These are phyloP conservation scores for Lactarius sanguifluus DNA, from an alignment of 768 basidiomycete species.

Conservation along the genomic window DNA sequence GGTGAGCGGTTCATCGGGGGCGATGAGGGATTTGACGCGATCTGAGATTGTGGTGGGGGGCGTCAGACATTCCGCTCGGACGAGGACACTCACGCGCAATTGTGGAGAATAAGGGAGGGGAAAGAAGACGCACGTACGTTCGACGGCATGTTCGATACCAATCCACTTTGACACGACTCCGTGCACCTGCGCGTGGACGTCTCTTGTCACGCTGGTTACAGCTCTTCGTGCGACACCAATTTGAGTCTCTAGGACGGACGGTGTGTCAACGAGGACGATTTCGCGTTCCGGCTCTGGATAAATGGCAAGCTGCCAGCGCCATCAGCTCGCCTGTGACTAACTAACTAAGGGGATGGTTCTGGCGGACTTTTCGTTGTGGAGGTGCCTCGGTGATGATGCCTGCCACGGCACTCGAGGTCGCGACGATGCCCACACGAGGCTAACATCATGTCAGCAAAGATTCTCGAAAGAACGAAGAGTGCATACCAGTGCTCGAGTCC, in stretches of 20 bases:
- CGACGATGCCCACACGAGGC: slow-evolving; percentile 16
- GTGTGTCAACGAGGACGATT: slow-evolving; percentile 69
- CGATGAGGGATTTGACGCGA: slow-evolving; percentile 79
- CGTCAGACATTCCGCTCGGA: background rate
- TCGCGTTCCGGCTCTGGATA: slow-evolving; percentile 66
- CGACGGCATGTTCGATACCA: slow-evolving; percentile 77
- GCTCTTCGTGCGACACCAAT: slow-evolving; percentile 70
- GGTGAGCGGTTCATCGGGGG: slow-evolving; percentile 77
- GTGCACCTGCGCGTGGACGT: slow-evolving; percentile 68
- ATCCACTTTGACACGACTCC: slow-evolving; percentile 80
- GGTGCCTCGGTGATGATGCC: slow-evolving; percentile 13
- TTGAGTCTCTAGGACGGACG: slow-evolving; percentile 70
- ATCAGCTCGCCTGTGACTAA: background rate
- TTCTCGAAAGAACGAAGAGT: background rate
- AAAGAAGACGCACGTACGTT: slow-evolving; percentile 68
- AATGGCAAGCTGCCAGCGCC: slow-evolving; percentile 68
- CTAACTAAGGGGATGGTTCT: background rate
- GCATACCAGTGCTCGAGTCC: slow-evolving; percentile 25
- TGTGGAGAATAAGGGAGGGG: background rate
- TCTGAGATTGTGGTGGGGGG: slow-evolving; percentile 46
- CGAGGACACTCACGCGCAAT: background rate
- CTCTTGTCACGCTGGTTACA: slow-evolving; percentile 53
- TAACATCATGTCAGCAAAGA: background rate
- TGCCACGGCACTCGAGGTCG: slow-evolving; percentile 11
- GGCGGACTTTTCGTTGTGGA: slow-evolving; percentile 20